These are phyloP conservation scores for Camellia japonica DNA, from an alignment of 148 eudicot species.

Conservation along the genomic window DNA sequence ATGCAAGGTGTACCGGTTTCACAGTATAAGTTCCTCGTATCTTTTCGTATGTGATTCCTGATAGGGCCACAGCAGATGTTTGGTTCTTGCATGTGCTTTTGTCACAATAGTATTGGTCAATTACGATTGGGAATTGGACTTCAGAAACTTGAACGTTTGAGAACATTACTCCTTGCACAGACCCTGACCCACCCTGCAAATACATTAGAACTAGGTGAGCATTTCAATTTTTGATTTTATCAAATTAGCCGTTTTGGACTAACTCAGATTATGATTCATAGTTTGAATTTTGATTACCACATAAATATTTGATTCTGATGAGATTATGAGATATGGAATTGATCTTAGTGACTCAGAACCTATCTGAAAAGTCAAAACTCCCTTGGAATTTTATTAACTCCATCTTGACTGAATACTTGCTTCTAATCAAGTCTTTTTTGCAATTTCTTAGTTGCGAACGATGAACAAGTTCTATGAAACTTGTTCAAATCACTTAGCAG, in stretches of 20 bases:
- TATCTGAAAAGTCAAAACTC: neutral
- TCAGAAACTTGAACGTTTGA: conserved; percentile 79
- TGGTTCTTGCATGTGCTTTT: conserved; percentile 74
- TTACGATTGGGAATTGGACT: conserved; percentile 83
- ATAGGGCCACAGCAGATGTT: conserved; percentile 74
- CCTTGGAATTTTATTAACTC: neutral
- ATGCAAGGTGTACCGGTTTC: conserved; percentile 87
- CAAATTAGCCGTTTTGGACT: neutral
- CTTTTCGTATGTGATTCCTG: conserved; percentile 72
- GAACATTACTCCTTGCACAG: conserved; percentile 71
- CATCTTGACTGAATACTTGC: neutral
- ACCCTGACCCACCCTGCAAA: conserved; percentile 86
- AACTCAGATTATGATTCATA: neutral
- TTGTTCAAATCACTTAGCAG: neutral
- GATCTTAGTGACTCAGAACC: neutral
- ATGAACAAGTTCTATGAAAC: neutral
- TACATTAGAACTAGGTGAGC: conserved; percentile 10
- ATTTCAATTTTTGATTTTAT: neutral
- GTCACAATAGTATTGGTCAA: conserved; percentile 94
- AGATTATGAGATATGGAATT: no score
- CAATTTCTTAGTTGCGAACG: neutral
- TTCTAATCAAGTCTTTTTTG: neutral
- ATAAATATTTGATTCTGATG: neutral
- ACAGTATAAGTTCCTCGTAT: conserved; percentile 91
- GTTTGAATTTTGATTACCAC: neutral